phyloP scores from a whole-genome alignment of 495 filamentous ascomycete species.

The Trichocladium uniseriatum region DNA sequence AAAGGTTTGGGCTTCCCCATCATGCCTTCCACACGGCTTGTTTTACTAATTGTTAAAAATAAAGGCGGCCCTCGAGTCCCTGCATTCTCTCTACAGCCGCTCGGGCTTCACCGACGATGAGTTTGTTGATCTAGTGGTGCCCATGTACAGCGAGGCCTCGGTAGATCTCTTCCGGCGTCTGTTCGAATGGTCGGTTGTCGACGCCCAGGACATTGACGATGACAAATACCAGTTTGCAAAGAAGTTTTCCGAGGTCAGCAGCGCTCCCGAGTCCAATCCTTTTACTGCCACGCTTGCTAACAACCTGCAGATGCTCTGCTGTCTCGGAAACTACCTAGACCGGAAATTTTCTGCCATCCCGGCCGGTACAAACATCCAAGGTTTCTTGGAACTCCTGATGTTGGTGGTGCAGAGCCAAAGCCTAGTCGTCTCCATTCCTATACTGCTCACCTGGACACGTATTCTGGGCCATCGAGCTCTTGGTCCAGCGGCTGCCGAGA shows the following conservation, averaged over 20 bases:
- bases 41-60: slow-evolving; percentile 8
- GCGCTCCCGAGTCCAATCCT: background rate
- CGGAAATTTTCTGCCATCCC: slow-evolving; percentile 56
- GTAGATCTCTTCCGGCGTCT: slow-evolving; percentile 64
- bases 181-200: slow-evolving; percentile 74
- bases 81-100: slow-evolving; percentile 73
- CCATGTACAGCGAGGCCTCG: slow-evolving; percentile 64
- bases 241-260: slow-evolving; percentile 77
- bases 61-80: slow-evolving; percentile 72
- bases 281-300: slow-evolving; percentile 15
- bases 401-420: slow-evolving; percentile 74
- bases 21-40: slow-evolving; percentile 12
- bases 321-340: slow-evolving; percentile 73
- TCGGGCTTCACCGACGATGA: slow-evolving; percentile 66
- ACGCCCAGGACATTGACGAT: slow-evolving; percentile 73
- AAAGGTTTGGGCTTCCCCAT: slow-evolving; percentile 10
- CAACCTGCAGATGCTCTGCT: slow-evolving; percentile 62
- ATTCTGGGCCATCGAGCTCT: slow-evolving; percentile 60
- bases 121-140: slow-evolving; percentile 65
- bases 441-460: slow-evolving; percentile 81
- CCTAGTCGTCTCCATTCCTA: slow-evolving; percentile 83
- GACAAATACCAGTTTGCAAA: slow-evolving; percentile 86
- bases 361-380: slow-evolving; percentile 50
- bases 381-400: slow-evolving; percentile 71
- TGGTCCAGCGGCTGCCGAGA: slow-evolving; percentile 54